Evolutionary conservation across 1,284 basidiomycete species (phyloP).

Genomic region (Thecaphora thlaspeos): DNA sequence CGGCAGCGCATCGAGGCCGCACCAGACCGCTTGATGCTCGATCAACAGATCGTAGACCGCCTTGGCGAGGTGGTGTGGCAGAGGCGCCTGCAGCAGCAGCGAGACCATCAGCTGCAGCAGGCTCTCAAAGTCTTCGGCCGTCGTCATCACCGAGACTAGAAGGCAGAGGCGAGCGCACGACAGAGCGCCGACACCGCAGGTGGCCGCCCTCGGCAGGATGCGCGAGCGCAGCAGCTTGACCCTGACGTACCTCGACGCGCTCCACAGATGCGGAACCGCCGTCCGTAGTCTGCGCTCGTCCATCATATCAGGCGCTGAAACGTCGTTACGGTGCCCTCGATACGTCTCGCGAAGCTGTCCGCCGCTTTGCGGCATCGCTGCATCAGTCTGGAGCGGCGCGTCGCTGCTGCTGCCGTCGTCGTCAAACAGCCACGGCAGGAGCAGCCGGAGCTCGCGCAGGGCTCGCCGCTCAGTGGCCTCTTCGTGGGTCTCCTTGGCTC

Average conservation of each 20-base stretch:
- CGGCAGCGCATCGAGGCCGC: constrained; percentile 32
- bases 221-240: constrained; percentile 21
- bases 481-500: constrained; percentile 50
- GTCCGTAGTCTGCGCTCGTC: background rate
- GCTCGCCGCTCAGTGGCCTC: constrained; percentile 52
- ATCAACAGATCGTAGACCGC: constrained; percentile 30
- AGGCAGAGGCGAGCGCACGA: constrained; percentile 19
- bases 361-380: too few species aligned
- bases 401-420: too few species aligned
- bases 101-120: constrained; percentile 25
- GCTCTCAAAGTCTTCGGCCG: constrained; percentile 24
- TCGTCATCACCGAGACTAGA: constrained; percentile 18
- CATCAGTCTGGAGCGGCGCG: too few species aligned
- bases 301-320: too few species aligned
- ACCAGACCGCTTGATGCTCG: constrained; percentile 22
- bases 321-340: too few species aligned
- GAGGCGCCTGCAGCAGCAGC: constrained; percentile 15
- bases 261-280: constrained; percentile 34
- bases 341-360: too few species aligned
- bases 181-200: constrained; percentile 16
- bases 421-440: constrained; percentile 25
- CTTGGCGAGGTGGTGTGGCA: constrained; percentile 20
- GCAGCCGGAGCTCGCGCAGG: constrained; percentile 33
- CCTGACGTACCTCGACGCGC: constrained; percentile 42
- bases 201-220: constrained; percentile 7